Percentiles rank a stretch among this genome's conserved stretches.
These are phyloP conservation scores for Termitomyces sp. DNA, from an alignment of 768 basidiomycete genomes.

Conservation along the genomic window DNA sequence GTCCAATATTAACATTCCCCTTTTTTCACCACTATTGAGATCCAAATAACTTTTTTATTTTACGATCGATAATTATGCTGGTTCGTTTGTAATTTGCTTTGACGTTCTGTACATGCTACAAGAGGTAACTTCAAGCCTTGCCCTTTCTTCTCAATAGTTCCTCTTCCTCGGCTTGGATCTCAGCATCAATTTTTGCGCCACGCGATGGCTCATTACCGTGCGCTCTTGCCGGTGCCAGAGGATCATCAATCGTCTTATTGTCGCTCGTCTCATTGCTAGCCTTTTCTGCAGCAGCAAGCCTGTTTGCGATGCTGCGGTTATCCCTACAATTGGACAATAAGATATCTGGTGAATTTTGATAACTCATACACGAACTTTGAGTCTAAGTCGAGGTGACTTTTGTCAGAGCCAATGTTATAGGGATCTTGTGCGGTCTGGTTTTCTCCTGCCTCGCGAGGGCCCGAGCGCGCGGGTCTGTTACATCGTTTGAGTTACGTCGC, in stretches of 20 bases:
- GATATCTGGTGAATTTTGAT: too few relatives aligned
- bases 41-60: too few relatives aligned
- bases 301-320: slow-evolving; percentile 33
- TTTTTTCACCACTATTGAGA: too few relatives aligned
- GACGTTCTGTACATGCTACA: too few relatives aligned
- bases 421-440: neutral
- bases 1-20: too few relatives aligned
- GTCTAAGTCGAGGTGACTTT: neutral
- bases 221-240: slow-evolving; percentile 43
- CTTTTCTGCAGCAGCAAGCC: slow-evolving; percentile 28
- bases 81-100: too few relatives aligned
- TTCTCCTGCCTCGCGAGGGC: neutral
- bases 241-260: slow-evolving; percentile 36
- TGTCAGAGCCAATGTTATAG: neutral
- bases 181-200: slow-evolving; percentile 56
- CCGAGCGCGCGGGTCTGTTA: neutral
- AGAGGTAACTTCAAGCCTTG: neutral
- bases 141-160: slow-evolving; percentile 44
- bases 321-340: neutral
- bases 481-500: neutral
- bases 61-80: too few relatives aligned
- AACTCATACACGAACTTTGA: neutral
- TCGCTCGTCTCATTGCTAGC: slow-evolving; percentile 22
- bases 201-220: slow-evolving; percentile 58
- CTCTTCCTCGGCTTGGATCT: slow-evolving; percentile 51